Evolutionary conservation across 306 rosid genomes (phyloP), one percentile per base, ranked within the genome.

Genomic region (Calophaca sinica): DNA sequence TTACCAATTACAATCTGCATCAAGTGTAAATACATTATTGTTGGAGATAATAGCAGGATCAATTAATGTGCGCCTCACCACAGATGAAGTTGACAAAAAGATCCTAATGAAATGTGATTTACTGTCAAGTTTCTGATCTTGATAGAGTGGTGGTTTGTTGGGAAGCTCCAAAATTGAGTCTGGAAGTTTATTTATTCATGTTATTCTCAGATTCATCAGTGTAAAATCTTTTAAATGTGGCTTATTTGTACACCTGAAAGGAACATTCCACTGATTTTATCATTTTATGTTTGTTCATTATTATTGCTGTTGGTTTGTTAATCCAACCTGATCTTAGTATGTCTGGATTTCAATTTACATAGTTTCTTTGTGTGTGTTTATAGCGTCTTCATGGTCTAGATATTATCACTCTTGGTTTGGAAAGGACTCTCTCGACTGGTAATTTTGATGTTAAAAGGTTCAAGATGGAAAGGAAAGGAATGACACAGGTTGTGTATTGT

Each of bases 361-460:
- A 52, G 26, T 11, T 33, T 60, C 54, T 54, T 62, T 15, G 48
- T 57, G 20, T 44, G 65, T 64, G 54, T 61, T 28, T 5, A 65
- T 83, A 93, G 90, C 41, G 20, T 20, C 65, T 31, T 33, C 42
- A 89, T 28, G 20, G 6, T 33, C 80, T 61, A 42, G 84, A 80
- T 31, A 49, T 2, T 11, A 91, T 94, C 58, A 70, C 86, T 33
- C 14, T 1, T 20, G 98, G 97, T 52, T 82, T 94, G 68, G 98
- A 94, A 68, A 86, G 94, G 84, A 83, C 94, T 38, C 93, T 94
- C 71, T 89, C 98, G 53, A 94, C 97, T 13, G 98, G 98, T 50
- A 91, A 94, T 53, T 94, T 88, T 78, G 87, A 89, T 51, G 65
- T 94, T 72, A 81, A 85, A 59, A 93, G 98, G 78, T 91, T 91